A percentile compares a stretch with the other conserved stretches of the same genome.
phyloP scores from a whole-genome alignment of 768 basidiomycete genomes.

The Kwoniella sp. region DNA sequence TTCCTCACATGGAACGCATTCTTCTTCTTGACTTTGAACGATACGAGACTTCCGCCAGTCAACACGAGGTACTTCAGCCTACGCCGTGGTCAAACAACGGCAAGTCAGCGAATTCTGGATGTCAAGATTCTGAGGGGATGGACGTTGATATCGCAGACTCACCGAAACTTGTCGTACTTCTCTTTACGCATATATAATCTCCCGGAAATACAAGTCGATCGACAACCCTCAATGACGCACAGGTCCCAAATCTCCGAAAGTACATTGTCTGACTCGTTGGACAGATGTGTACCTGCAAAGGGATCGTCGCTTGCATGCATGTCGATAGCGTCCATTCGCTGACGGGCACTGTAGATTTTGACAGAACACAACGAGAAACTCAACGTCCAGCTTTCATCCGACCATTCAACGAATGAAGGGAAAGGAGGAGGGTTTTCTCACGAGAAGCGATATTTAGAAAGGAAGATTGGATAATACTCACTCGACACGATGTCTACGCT shows the following conservation, averaged over 20 bases:
- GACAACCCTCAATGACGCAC: slow-evolving; percentile 81
- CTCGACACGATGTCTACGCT: slow-evolving; percentile 70
- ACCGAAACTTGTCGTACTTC: slow-evolving; percentile 76
- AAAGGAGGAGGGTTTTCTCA: too few species aligned
- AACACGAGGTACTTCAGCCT: slow-evolving; percentile 71
- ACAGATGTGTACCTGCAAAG: slow-evolving; percentile 31
- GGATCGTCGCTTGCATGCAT: slow-evolving; percentile 26
- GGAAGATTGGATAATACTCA: too few species aligned
- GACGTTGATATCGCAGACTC: slow-evolving; percentile 55
- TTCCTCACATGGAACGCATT: slow-evolving; percentile 65
- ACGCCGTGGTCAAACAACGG: too few species aligned
- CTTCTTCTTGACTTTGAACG: slow-evolving; percentile 67
- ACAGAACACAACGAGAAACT: neutral
- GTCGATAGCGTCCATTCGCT: slow-evolving; percentile 45
- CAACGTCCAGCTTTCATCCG: neutral
- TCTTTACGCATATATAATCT: slow-evolving; percentile 73
- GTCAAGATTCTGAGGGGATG: too few species aligned
- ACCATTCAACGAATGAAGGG: too few species aligned
- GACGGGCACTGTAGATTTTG: slow-evolving; percentile 33
- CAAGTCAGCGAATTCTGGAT: too few species aligned
- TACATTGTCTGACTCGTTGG: slow-evolving; percentile 50
- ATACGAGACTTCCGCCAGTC: slow-evolving; percentile 71
- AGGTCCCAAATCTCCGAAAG: slow-evolving; percentile 76
- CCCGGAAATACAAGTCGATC: slow-evolving; percentile 71
- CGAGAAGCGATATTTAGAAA: too few species aligned